phyloP scores from a whole-genome alignment of 768 basidiomycete species.

The Rhodosporidiobolus odoratus region DNA sequence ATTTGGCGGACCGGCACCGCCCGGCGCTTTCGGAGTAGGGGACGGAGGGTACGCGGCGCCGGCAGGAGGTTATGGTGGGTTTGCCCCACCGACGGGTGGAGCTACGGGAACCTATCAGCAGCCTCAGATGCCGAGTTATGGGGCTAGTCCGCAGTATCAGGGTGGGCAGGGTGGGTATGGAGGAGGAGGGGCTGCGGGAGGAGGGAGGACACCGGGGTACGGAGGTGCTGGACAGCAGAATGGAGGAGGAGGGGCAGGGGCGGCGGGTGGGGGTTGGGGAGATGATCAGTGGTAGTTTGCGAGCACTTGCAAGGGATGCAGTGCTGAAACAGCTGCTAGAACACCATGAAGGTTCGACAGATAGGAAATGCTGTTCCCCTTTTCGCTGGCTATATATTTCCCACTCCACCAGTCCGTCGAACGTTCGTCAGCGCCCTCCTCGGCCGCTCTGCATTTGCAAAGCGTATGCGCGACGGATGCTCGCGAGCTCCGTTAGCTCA shows the following conservation, averaged over 20 bases:
- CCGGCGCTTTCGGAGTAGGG: background rate
- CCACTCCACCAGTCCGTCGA: no score
- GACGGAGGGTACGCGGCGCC: background rate
- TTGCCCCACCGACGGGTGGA: background rate
- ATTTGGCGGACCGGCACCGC: background rate
- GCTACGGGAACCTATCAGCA: background rate
- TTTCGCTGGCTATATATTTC: no score
- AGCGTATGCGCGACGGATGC: no score
- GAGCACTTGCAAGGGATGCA: no score
- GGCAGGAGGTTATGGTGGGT: background rate
- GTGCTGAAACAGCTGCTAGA: no score
- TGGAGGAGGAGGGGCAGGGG: background rate
- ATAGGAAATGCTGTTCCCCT: no score
- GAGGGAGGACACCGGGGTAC: background rate
- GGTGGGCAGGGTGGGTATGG: no score
- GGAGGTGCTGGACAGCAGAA: background rate
- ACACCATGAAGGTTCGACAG: no score
- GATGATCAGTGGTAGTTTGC: background rate
- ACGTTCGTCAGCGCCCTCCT: no score
- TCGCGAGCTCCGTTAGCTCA: no score
- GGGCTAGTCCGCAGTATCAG: background rate
- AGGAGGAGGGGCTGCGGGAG: background rate
- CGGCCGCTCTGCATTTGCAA: no score
- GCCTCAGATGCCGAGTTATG: conserved; percentile 1
- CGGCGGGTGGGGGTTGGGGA: background rate